phyloP scores from a whole-genome alignment of 2,329 filamentous ascomycete genomes.

The Cephalotrichum gorgonifer region DNA sequence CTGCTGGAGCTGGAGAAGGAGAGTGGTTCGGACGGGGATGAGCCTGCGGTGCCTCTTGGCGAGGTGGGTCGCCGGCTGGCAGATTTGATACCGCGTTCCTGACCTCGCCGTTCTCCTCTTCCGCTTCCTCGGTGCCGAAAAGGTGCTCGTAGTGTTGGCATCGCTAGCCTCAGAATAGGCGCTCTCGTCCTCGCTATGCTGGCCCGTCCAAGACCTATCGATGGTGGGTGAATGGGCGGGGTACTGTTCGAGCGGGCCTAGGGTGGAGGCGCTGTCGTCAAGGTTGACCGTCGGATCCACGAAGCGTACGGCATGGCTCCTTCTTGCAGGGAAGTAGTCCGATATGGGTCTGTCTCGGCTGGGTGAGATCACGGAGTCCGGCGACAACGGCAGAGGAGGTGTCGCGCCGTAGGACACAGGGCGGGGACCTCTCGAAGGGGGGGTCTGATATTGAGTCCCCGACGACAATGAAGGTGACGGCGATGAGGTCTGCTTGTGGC shows the following conservation, averaged over 20 bases:
- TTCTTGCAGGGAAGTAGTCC: slow-evolving; percentile 23
- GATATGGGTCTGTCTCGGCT: slow-evolving; percentile 22
- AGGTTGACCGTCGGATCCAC: slow-evolving; percentile 15
- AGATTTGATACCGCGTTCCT: slow-evolving; percentile 56
- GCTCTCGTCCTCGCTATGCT: slow-evolving; percentile 39
- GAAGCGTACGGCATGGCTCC: slow-evolving; percentile 36
- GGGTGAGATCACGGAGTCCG: slow-evolving; percentile 6
- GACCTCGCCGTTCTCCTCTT: slow-evolving; percentile 37
- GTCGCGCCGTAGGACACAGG: slow-evolving; percentile 2
- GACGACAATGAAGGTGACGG: no score
- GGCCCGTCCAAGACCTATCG: not conserved
- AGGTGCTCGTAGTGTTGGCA: slow-evolving; percentile 18
- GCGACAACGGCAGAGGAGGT: not conserved
- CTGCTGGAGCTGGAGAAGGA: slow-evolving; percentile 63
- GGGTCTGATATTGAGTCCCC: slow-evolving; percentile 5
- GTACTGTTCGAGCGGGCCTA: not conserved
- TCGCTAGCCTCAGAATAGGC: slow-evolving; percentile 32
- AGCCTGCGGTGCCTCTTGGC: slow-evolving; percentile 54
- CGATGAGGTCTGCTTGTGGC: not conserved
- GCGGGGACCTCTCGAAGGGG: slow-evolving; percentile 2
- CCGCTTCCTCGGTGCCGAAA: slow-evolving; percentile 23
- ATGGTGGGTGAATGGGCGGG: not conserved
- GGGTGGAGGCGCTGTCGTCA: not conserved
- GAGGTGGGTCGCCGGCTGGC: slow-evolving; percentile 53
- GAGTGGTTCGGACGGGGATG: slow-evolving; percentile 54